phyloP scores from a whole-genome alignment of 208 protist genomes.

The Naegleria lovaniensis region DNA sequence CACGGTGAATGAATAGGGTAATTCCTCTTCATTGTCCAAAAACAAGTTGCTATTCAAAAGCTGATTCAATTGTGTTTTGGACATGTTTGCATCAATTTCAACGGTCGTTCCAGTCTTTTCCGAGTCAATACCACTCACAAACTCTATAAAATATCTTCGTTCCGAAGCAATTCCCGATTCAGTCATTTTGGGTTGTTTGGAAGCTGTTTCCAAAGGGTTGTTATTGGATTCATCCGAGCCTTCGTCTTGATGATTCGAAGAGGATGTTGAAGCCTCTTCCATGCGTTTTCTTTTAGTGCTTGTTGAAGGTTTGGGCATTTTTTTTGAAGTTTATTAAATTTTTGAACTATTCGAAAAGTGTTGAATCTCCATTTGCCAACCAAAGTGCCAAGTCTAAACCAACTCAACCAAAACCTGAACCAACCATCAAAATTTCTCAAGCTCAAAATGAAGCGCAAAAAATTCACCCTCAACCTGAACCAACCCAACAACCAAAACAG shows the following conservation, averaged over 20 bases:
- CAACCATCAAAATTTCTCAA: too few relatives aligned
- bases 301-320: too few relatives aligned
- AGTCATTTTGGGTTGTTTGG: background rate
- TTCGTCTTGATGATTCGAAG: background rate
- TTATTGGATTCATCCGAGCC: background rate
- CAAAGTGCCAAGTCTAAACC: too few relatives aligned
- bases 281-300: background rate
- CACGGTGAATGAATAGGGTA: conserved; percentile 92
- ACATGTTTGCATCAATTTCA: conserved; percentile 12
- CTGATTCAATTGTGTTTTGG: conserved; percentile 62
- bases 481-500: too few relatives aligned
- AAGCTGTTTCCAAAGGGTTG: background rate
- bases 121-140: background rate
- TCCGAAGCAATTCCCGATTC: background rate
- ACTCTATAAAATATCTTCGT: conserved; percentile 20
- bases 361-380: too few relatives aligned
- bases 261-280: background rate
- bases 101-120: background rate
- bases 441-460: too few relatives aligned
- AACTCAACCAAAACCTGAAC: too few relatives aligned
- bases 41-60: conserved; percentile 66
- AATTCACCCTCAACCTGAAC: too few relatives aligned
- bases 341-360: too few relatives aligned
- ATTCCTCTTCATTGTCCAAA: conserved; percentile 58
- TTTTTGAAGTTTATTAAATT: too few relatives aligned